phyloP scores from a whole-genome alignment of 352 stramenopile genomes.

The Thalassiosira hispida region DNA sequence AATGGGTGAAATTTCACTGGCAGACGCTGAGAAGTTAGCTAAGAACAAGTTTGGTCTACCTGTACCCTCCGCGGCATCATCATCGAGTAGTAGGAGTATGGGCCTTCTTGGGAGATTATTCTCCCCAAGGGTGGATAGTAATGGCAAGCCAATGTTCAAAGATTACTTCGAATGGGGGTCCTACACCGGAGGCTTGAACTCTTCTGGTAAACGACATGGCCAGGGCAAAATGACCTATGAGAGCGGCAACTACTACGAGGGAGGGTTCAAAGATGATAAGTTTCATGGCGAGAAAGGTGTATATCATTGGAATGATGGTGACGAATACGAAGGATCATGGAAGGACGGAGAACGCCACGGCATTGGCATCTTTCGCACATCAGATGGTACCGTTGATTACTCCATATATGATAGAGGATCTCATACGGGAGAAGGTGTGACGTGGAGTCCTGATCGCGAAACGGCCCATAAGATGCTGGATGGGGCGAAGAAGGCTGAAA shows the following conservation, averaged over 20 bases:
- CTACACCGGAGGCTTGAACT: conserved; percentile 14
- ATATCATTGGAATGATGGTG: conserved; percentile 29
- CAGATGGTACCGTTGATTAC: conserved; percentile 21
- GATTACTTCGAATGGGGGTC: conserved; percentile 29
- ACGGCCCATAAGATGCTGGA: conserved; percentile 5
- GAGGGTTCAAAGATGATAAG: conserved; percentile 29
- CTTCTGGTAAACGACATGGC: conserved; percentile 9
- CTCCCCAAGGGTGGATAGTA: conserved; percentile 11
- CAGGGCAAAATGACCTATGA: conserved; percentile 34
- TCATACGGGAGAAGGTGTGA: conserved; percentile 28
- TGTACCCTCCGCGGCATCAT: conserved; percentile 5
- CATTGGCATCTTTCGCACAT: conserved; percentile 18
- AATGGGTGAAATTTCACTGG: conserved; percentile 29
- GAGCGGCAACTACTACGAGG: conserved; percentile 19
- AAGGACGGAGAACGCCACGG: conserved; percentile 37
- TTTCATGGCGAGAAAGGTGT: conserved; percentile 22
- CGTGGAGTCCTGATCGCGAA: conserved; percentile 25
- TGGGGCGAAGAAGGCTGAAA: conserved; percentile 23
- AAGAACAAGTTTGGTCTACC: conserved; percentile 43
- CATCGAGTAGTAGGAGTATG: conserved; percentile 1
- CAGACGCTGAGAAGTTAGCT: conserved; percentile 28
- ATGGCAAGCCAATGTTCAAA: conserved; percentile 43
- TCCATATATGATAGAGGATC: conserved; percentile 29
- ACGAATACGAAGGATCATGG: conserved; percentile 38
- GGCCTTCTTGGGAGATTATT: conserved; percentile 16